phyloP scores from a whole-genome alignment of 148 eudicot species.

The Simmondsia chinensis region DNA sequence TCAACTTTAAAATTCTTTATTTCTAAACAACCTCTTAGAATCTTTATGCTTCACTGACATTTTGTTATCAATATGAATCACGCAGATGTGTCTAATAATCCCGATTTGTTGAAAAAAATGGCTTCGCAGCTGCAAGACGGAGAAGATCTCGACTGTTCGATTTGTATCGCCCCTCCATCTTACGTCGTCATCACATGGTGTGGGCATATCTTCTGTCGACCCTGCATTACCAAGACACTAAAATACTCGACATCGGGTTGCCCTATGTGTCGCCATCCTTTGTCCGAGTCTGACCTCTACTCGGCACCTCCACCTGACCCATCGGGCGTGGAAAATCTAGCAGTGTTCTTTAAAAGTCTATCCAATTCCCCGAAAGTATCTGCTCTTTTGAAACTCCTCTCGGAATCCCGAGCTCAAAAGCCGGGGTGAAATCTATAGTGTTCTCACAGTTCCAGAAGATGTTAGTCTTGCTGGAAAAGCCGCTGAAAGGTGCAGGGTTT shows the following conservation, averaged over 20 bases:
- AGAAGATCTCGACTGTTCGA: slow-evolving; percentile 91
- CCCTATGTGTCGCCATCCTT: slow-evolving; percentile 81
- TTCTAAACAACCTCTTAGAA: too few relatives aligned
- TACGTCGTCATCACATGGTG: slow-evolving; percentile 69
- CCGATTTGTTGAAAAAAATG: slow-evolving; percentile 68
- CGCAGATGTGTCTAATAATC: slow-evolving; percentile 81
- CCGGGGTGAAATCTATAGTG: slow-evolving; percentile 55
- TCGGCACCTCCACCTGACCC: slow-evolving; percentile 64
- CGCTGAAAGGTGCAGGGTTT: slow-evolving; percentile 67
- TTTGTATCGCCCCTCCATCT: slow-evolving; percentile 82
- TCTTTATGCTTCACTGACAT: neutral
- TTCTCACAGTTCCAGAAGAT: slow-evolving; percentile 86
- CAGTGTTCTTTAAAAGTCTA: slow-evolving; percentile 8
- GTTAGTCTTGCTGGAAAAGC: slow-evolving; percentile 75
- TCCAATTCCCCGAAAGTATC: slow-evolving; percentile 56
- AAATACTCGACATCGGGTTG: slow-evolving; percentile 54
- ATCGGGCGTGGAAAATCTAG: too few relatives aligned
- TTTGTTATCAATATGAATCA: neutral
- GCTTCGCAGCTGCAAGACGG: slow-evolving; percentile 70
- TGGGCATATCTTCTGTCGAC: slow-evolving; percentile 79
- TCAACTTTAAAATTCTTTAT: too few relatives aligned
- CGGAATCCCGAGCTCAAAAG: slow-evolving; percentile 36
- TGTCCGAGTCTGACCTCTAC: slow-evolving; percentile 77
- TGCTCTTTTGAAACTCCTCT: slow-evolving; percentile 57
- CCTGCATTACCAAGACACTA: slow-evolving; percentile 74